phyloP scores from a whole-genome alignment of 2,329 filamentous ascomycete species.

The Ophiostoma piceae region DNA sequence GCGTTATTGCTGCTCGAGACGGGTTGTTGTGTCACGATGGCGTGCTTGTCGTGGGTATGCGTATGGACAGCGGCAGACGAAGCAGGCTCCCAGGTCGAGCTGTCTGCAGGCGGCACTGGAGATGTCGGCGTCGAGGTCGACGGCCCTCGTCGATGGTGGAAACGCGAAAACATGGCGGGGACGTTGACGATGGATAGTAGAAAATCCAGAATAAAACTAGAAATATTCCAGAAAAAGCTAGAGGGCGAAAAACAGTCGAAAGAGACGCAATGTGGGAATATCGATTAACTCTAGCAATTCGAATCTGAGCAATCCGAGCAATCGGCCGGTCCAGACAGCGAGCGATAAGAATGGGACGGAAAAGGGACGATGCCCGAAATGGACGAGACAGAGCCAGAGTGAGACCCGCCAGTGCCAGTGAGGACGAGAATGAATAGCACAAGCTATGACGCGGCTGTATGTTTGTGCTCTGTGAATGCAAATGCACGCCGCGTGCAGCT shows the following conservation, averaged over 20 bases:
- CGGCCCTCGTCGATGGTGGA: constrained; percentile 54
- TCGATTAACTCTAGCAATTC: neutral
- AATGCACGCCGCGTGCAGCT: constrained; percentile 3
- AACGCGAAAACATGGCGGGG: constrained; percentile 41
- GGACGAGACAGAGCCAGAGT: constrained; percentile 2
- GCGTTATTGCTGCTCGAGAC: constrained; percentile 21
- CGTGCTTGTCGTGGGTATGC: constrained; percentile 36
- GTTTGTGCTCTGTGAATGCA: neutral
- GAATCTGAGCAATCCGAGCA: neutral
- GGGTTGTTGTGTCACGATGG: constrained; percentile 16
- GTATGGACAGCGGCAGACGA: constrained; percentile 35
- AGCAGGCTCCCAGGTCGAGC: constrained; percentile 37
- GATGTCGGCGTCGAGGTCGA: constrained; percentile 53
- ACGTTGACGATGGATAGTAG: neutral
- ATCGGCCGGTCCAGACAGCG: constrained; percentile 6
- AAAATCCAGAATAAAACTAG: neutral
- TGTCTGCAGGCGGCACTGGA: constrained; percentile 42
- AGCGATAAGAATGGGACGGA: constrained; percentile 3
- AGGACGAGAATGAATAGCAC: neutral
- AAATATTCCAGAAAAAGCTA: neutral
- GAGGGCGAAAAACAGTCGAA: neutral
- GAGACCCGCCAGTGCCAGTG: constrained; percentile 11
- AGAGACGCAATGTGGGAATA: neutral
- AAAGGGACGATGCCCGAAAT: constrained; percentile 15
- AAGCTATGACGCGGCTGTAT: constrained; percentile 3